These are phyloP conservation scores for Chrysochromulina tobinii DNA, from an alignment of 78 protist genomes.

Conservation along the genomic window DNA sequence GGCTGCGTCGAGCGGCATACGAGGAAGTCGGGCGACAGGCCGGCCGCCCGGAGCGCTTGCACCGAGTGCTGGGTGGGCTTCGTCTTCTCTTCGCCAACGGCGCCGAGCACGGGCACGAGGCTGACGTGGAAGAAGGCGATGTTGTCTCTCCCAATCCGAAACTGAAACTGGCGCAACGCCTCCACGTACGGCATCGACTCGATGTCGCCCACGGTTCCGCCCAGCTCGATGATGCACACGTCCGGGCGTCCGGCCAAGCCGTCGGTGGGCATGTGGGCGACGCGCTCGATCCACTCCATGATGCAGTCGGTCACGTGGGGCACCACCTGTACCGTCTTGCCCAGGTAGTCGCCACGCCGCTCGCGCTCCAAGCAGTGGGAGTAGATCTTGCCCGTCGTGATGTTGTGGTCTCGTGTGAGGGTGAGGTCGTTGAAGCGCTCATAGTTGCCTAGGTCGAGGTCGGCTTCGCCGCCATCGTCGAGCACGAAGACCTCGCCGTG, in stretches of 20 bases:
- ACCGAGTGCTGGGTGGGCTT: constrained; percentile 97
- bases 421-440: constrained; percentile 90
- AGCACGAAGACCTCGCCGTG: constrained; percentile 86
- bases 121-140: constrained; percentile 60
- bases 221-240: constrained; percentile 92
- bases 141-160: constrained; percentile 81
- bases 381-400: constrained; percentile 98
- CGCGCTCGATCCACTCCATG: constrained; percentile 89
- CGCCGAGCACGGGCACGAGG: constrained; percentile 49
- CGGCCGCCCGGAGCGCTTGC: constrained; percentile 84
- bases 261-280: constrained; percentile 83
- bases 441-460: constrained; percentile 84
- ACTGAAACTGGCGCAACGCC: constrained; percentile 94
- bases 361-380: constrained; percentile 81
- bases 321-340: constrained; percentile 97
- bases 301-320: constrained; percentile 94
- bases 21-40: constrained; percentile 91
- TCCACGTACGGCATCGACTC: constrained; percentile 97
- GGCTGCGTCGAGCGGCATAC: constrained; percentile 80
- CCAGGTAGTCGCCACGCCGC: constrained; percentile 95
- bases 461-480: constrained; percentile 93
- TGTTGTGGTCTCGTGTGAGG: constrained; percentile 87
- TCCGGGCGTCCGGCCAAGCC: constrained; percentile 73
- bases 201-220: constrained; percentile 94
- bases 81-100: constrained; percentile 93